Percentiles rank a stretch among this genome's conserved stretches.
Conservation (phyloP, 345 rosid genomes). For the Sonneratia alba region DNA sequence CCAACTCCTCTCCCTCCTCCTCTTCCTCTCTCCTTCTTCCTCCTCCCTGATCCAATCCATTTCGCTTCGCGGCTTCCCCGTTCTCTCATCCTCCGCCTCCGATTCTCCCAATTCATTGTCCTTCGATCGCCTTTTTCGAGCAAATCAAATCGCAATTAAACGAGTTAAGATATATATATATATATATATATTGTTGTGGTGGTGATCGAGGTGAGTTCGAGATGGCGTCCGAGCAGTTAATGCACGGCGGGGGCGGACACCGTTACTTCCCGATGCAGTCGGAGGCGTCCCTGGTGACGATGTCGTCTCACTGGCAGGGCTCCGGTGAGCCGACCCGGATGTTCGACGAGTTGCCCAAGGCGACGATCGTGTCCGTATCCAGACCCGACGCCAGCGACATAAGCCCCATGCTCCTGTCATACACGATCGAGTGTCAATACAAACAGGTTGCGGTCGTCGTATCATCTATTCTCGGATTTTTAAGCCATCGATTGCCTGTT, state of each 20-base stretch:
- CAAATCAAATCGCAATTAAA: not conserved
- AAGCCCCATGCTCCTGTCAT: slow-evolving; percentile 71
- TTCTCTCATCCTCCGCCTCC: not conserved
- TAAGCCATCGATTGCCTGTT: not conserved
- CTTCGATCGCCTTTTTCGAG: not conserved
- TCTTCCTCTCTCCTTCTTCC: not conserved
- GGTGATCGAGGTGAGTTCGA: not conserved
- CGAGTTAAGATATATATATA: too few species aligned
- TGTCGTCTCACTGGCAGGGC: slow-evolving; percentile 42
- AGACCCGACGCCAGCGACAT: slow-evolving; percentile 88
- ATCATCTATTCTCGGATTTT: not conserved
- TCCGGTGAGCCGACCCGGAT: slow-evolving; percentile 49
- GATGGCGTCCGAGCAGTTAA: slow-evolving; percentile 78
- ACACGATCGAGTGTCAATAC: slow-evolving; percentile 76
- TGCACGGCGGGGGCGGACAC: slow-evolving; percentile 37
- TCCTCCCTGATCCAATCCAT: not conserved
- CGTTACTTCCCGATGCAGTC: slow-evolving; percentile 70
- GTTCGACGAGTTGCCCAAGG: slow-evolving; percentile 82
- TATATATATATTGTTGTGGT: too few species aligned
- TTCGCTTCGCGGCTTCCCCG: not conserved
- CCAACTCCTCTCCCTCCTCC: not conserved
- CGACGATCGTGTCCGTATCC: slow-evolving; percentile 64
- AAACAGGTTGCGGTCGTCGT: slow-evolving; percentile 44
- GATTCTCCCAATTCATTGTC: not conserved
- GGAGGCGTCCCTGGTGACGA: slow-evolving; percentile 45